Percentiles rank a stretch among this genome's conserved stretches.
Conservation (phyloP, 306 rosid species). For the Macrotyloma uniflorum region DNA sequence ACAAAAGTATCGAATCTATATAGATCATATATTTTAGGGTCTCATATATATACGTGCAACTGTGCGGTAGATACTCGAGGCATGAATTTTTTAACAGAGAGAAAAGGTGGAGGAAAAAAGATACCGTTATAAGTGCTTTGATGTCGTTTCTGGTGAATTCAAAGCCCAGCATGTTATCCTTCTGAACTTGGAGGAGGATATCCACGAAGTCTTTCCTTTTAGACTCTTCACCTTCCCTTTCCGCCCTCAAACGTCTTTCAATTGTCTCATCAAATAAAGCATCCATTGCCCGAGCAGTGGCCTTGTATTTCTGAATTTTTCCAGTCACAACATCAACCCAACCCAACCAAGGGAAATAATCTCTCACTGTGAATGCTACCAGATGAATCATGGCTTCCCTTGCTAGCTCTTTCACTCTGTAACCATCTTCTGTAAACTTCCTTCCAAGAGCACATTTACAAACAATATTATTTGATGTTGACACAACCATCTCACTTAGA, state of each 20-base stretch:
- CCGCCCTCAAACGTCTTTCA: constrained; percentile 6
- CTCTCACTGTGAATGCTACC: constrained; percentile 33
- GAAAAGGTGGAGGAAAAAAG: neutral
- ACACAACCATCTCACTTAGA: constrained; percentile 31
- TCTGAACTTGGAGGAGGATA: constrained; percentile 37
- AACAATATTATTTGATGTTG: constrained; percentile 19
- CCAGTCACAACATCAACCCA: constrained; percentile 48
- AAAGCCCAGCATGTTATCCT: constrained; percentile 1
- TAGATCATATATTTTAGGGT: neutral
- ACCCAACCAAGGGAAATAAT: constrained; percentile 42
- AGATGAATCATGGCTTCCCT: constrained; percentile 32
- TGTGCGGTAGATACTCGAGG: neutral
- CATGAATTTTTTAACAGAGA: neutral
- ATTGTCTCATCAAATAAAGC: constrained; percentile 31
- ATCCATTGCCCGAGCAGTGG: constrained; percentile 33
- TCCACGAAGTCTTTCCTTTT: constrained; percentile 37
- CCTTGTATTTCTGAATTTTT: constrained; percentile 8
- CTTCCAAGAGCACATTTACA: constrained; percentile 38
- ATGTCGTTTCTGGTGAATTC: constrained; percentile 33
- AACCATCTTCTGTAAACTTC: neutral
- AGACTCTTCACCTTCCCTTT: neutral
- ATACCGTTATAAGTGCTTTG: constrained; percentile 44
- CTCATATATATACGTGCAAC: neutral
- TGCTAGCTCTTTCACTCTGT: neutral
- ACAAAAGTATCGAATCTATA: neutral